A percentile compares a stretch with the other conserved stretches of the same genome.
phyloP scores from a whole-genome alignment of 2,329 filamentous ascomycete genomes.

The Trichoderma lentiforme region DNA sequence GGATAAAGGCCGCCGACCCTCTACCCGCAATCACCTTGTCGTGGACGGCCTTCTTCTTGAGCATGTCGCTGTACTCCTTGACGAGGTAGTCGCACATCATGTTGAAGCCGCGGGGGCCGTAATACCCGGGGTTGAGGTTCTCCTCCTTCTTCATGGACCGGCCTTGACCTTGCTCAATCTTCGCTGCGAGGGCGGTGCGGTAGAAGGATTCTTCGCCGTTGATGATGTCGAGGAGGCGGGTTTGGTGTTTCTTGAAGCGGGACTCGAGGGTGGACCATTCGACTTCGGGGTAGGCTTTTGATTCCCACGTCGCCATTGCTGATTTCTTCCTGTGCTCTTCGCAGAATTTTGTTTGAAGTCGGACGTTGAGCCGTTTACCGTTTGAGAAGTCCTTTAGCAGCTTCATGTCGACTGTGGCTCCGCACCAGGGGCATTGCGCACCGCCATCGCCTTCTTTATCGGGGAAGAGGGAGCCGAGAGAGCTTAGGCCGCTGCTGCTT shows the following conservation, averaged over 20 bases:
- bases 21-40: slow-evolving; percentile 65
- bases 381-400: slow-evolving; percentile 53
- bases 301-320: slow-evolving; percentile 46
- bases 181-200: slow-evolving; percentile 52
- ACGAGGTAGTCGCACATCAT: slow-evolving; percentile 70
- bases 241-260: slow-evolving; percentile 57
- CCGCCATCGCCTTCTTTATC: slow-evolving; percentile 22
- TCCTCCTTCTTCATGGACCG: slow-evolving; percentile 58
- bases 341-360: slow-evolving; percentile 62
- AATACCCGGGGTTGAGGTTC: slow-evolving; percentile 72
- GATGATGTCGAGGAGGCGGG: slow-evolving; percentile 57
- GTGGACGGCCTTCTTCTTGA: slow-evolving; percentile 60
- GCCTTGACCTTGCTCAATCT: slow-evolving; percentile 55
- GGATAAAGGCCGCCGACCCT: slow-evolving; percentile 66
- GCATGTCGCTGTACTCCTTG: slow-evolving; percentile 52
- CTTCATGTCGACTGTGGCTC: slow-evolving; percentile 52
- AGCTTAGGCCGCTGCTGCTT: neutral
- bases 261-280: slow-evolving; percentile 61
- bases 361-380: slow-evolving; percentile 49
- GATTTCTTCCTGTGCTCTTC: slow-evolving; percentile 55
- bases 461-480: neutral
- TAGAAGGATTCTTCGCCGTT: slow-evolving; percentile 60
- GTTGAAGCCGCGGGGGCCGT: slow-evolving; percentile 70
- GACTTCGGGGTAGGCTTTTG: slow-evolving; percentile 65
- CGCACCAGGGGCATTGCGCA: slow-evolving; percentile 67